Conservation (phyloP, 768 basidiomycete species). For the Pisolithus albus region DNA sequence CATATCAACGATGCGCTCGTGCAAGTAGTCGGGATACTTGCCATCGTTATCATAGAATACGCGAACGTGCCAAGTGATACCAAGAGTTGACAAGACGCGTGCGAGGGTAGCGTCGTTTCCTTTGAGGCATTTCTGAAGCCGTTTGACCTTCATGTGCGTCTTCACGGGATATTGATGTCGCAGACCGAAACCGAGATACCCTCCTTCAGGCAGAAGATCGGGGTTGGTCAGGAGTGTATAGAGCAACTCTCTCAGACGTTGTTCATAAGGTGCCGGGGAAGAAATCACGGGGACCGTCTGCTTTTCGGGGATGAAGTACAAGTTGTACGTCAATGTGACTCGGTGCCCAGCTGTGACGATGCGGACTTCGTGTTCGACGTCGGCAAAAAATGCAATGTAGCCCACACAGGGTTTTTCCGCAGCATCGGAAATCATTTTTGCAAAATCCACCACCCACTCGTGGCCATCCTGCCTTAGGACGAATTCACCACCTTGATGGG, state of each 20-base stretch:
- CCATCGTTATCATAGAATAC: slow-evolving; percentile 10
- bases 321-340: slow-evolving; percentile 38
- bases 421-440: slow-evolving; percentile 10
- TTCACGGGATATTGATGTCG: slow-evolving; percentile 28
- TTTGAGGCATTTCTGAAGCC: slow-evolving; percentile 20
- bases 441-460: slow-evolving; percentile 3
- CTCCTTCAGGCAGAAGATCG: slow-evolving; percentile 24
- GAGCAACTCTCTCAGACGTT: not conserved
- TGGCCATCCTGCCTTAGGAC: slow-evolving; percentile 13
- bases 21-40: not conserved
- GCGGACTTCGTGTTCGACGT: no score
- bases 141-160: slow-evolving; percentile 7
- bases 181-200: slow-evolving; percentile 31
- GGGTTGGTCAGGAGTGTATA: slow-evolving; percentile 5
- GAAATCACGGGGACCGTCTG: not conserved
- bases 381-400: no score
- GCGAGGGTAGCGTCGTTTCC: slow-evolving; percentile 24
- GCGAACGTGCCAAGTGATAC: slow-evolving; percentile 13
- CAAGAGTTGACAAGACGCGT: slow-evolving; percentile 13
- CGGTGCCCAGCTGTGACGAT: slow-evolving; percentile 34
- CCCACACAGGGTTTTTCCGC: no score
- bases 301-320: slow-evolving; percentile 18
- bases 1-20: not conserved
- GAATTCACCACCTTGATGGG: slow-evolving; percentile 43
- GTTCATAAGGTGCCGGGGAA: not conserved